Conservation (phyloP, 768 basidiomycete genomes). For the Tulasnella sp. region DNA sequence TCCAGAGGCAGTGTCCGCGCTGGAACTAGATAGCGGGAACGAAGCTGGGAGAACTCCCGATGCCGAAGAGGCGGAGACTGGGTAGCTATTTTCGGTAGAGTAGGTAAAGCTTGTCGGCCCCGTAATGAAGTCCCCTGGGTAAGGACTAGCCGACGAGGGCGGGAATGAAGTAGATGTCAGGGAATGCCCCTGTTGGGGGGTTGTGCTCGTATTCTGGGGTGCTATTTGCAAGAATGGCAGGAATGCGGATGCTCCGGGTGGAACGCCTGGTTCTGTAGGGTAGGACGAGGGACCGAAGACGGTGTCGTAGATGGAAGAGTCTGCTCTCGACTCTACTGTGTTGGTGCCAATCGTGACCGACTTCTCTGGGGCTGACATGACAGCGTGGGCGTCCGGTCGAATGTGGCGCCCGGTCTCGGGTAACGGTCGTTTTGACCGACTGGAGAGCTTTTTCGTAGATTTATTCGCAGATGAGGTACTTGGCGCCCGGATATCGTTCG, state of each 20-base stretch:
- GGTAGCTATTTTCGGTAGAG: slow-evolving; percentile 3
- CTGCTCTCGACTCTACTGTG: neutral
- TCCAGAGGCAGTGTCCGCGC: neutral
- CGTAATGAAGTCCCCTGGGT: neutral
- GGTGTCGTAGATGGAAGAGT: neutral
- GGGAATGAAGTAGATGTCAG: neutral
- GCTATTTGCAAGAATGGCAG: neutral
- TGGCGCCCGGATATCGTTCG: neutral
- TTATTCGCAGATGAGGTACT: neutral
- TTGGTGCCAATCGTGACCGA: neutral
- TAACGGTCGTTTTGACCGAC: neutral
- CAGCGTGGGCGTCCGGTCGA: neutral
- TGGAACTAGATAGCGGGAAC: neutral
- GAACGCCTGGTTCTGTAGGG: neutral
- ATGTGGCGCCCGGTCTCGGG: neutral
- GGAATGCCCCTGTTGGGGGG: neutral
- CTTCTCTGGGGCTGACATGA: neutral
- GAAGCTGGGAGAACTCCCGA: neutral
- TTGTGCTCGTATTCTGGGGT: neutral
- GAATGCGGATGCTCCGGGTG: neutral
- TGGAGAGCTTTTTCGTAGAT: neutral
- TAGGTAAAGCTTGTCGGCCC: neutral
- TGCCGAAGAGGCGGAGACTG: neutral
- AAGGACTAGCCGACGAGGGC: neutral
- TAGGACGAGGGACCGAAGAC: slow-evolving; percentile 1